These are phyloP conservation scores for Megacollybia marginata DNA, from an alignment of 768 basidiomycete genomes.

Conservation along the genomic window DNA sequence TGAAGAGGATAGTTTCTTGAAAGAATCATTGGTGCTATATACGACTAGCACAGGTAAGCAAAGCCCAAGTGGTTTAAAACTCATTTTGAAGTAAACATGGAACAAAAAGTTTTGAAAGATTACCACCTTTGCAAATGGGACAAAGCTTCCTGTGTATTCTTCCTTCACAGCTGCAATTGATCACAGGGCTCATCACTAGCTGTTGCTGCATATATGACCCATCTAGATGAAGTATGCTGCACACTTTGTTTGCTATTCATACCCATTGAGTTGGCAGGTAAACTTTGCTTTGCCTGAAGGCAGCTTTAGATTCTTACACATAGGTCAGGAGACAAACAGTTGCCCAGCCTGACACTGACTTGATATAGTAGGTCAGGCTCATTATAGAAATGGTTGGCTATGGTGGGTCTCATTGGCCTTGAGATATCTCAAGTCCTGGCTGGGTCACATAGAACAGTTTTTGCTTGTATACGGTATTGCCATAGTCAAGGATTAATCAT, in stretches of 20 bases:
- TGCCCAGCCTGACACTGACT: too few species aligned
- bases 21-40: slow-evolving; percentile 28
- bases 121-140: slow-evolving; percentile 10
- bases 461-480: too few species aligned
- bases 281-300: slow-evolving; percentile 1
- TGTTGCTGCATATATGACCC: slow-evolving; percentile 3
- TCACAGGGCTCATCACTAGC: slow-evolving; percentile 2
- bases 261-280: background rate
- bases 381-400: too few species aligned
- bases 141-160: background rate
- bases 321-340: too few species aligned
- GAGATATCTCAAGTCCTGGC: too few species aligned
- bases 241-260: too few species aligned
- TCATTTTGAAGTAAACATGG: slow-evolving; percentile 3
- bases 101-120: slow-evolving; percentile 4
- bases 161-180: background rate
- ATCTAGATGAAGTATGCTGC: slow-evolving; percentile 5
- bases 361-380: too few species aligned
- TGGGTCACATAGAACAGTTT: too few species aligned
- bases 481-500: too few species aligned
- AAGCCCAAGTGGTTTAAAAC: background rate
- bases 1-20: slow-evolving; percentile 42
- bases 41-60: slow-evolving; percentile 17
- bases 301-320: slow-evolving; percentile 2
- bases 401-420: too few species aligned